Percentiles rank a stretch among this genome's conserved stretches.
These are phyloP conservation scores for Picochlorum sp. DNA, from an alignment of 139 green algal species.

Conservation along the genomic window DNA sequence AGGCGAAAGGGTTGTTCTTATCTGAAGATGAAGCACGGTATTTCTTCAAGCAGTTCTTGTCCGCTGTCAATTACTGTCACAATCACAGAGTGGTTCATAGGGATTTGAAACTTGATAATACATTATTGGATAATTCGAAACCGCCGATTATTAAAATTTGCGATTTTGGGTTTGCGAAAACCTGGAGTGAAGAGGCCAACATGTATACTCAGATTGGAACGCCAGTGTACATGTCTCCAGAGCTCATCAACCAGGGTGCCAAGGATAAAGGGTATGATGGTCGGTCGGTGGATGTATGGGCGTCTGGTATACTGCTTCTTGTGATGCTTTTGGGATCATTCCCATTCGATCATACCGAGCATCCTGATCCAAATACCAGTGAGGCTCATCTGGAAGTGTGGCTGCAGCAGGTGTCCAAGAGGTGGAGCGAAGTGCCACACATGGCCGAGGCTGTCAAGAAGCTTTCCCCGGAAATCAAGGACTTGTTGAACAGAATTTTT, in stretches of 20 bases:
- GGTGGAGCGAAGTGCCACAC: slow-evolving; percentile 47
- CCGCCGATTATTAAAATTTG: slow-evolving; percentile 73
- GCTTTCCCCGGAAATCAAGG: slow-evolving; percentile 47
- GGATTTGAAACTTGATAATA: slow-evolving; percentile 74
- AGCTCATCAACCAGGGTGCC: slow-evolving; percentile 49
- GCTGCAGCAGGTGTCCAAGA: slow-evolving; percentile 41
- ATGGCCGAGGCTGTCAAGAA: slow-evolving; percentile 44
- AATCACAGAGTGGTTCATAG: slow-evolving; percentile 74
- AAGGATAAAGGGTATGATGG: slow-evolving; percentile 45
- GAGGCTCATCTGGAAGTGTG: slow-evolving; percentile 57
- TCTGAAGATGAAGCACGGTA: slow-evolving; percentile 75
- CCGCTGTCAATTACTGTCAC: slow-evolving; percentile 85
- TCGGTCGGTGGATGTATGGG: slow-evolving; percentile 62
- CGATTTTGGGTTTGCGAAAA: slow-evolving; percentile 72
- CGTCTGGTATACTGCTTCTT: slow-evolving; percentile 66
- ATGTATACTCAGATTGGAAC: slow-evolving; percentile 81
- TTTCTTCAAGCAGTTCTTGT: slow-evolving; percentile 86
- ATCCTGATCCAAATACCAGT: slow-evolving; percentile 60
- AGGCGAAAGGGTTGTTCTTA: slow-evolving; percentile 60
- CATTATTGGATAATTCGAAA: slow-evolving; percentile 57
- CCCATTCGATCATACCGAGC: slow-evolving; percentile 54
- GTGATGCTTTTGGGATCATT: slow-evolving; percentile 77
- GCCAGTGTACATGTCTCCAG: slow-evolving; percentile 74
- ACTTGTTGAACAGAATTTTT: slow-evolving; percentile 71
- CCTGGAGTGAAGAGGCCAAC: slow-evolving; percentile 44